A percentile compares a stretch with the other conserved stretches of the same genome.
Conservation (phyloP, 2,329 filamentous ascomycete genomes). For the Aspergillus intermedius region DNA sequence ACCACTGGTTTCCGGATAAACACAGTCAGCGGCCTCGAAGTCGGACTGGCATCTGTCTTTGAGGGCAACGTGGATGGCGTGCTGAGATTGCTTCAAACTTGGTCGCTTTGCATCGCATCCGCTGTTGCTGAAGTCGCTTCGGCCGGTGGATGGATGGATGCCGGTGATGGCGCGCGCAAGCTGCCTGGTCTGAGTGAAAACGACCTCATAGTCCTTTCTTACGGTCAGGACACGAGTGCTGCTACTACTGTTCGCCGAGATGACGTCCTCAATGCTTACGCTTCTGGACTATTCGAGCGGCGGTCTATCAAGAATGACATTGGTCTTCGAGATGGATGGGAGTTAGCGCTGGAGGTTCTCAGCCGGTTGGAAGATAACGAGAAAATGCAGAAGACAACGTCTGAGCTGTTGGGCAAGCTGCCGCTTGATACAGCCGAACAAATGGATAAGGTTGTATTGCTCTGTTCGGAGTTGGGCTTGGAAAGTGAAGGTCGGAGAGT, state of each 20-base stretch:
- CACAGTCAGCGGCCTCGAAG: slow-evolving; percentile 66
- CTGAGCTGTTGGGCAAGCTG: slow-evolving; percentile 66
- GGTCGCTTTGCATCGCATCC: slow-evolving; percentile 73
- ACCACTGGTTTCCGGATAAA: slow-evolving; percentile 66
- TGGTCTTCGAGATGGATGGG: slow-evolving; percentile 67
- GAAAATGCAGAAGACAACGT: slow-evolving; percentile 66
- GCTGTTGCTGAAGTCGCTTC: slow-evolving; percentile 77
- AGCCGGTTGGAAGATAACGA: slow-evolving; percentile 70
- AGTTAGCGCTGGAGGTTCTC: slow-evolving; percentile 75
- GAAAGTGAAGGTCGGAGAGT: slow-evolving; percentile 70
- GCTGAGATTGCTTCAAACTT: slow-evolving; percentile 65
- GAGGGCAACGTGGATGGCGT: slow-evolving; percentile 75
- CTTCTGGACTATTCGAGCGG: slow-evolving; percentile 51
- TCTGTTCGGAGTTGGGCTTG: slow-evolving; percentile 74
- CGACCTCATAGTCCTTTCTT: slow-evolving; percentile 76
- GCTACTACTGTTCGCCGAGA: slow-evolving; percentile 62
- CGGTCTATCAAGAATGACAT: slow-evolving; percentile 27
- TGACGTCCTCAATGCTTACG: slow-evolving; percentile 69
- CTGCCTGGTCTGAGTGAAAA: slow-evolving; percentile 66
- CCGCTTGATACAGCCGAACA: slow-evolving; percentile 62
- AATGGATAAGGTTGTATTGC: slow-evolving; percentile 73
- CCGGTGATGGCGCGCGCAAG: slow-evolving; percentile 48
- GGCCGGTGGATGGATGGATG: slow-evolving; percentile 75
- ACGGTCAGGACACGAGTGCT: slow-evolving; percentile 47
- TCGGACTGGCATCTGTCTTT: slow-evolving; percentile 73